Conservation (phyloP, 805 yeast species). For the Starmerella sp. region DNA sequence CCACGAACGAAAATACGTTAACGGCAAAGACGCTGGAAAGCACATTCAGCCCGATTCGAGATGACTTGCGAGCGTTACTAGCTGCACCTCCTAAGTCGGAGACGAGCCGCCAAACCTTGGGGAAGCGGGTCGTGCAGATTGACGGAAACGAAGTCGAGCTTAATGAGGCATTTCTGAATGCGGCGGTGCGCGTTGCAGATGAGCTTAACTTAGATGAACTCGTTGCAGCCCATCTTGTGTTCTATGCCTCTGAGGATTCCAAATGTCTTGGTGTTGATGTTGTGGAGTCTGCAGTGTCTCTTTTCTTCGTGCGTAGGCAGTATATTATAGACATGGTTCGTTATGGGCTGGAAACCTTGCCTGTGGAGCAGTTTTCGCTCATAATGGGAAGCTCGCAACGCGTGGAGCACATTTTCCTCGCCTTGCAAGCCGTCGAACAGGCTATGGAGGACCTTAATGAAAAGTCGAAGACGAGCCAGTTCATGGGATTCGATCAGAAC, state of each 20-base stretch:
- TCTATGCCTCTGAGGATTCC: conserved; percentile 34
- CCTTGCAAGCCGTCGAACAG: conserved; percentile 49
- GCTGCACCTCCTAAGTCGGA: conserved; percentile 32
- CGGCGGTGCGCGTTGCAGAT: conserved; percentile 48
- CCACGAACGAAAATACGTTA: conserved; percentile 3
- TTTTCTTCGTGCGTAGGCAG: conserved; percentile 57
- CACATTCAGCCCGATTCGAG: conserved; percentile 20
- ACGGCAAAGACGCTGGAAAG: conserved; percentile 5
- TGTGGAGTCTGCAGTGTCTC: conserved; percentile 43
- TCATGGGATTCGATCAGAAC: conserved; percentile 37
- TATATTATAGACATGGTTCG: conserved; percentile 46
- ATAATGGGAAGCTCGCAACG: conserved; percentile 20
- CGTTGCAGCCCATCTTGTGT: conserved; percentile 58
- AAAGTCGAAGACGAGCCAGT: conserved; percentile 41
- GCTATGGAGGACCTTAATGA: conserved; percentile 41
- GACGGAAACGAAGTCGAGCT: conserved; percentile 47
- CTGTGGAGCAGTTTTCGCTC: background rate
- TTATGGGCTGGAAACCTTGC: conserved; percentile 12
- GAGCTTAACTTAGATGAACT: conserved; percentile 68
- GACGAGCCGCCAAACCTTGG: conserved; percentile 27
- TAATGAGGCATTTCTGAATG: conserved; percentile 53
- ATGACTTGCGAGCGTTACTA: conserved; percentile 31
- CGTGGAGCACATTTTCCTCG: conserved; percentile 37
- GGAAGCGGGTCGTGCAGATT: conserved; percentile 36
- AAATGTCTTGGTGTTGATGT: conserved; percentile 31